phyloP scores from a whole-genome alignment of 1,139 yeast species.

The Debaryomyces nepalensis region DNA sequence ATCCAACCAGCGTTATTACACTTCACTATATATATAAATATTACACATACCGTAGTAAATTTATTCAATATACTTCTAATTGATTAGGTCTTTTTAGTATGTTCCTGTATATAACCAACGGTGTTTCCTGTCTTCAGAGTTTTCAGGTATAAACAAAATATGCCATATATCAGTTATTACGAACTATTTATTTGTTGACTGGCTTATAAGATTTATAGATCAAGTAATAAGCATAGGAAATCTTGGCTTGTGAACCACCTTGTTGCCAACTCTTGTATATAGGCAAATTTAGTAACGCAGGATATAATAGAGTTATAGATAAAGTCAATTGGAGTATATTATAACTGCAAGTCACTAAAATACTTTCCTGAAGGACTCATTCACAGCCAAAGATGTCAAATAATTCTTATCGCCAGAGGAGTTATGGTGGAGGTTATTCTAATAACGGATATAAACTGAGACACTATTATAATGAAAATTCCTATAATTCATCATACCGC shows the following conservation, averaged over 20 bases:
- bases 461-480: constrained; percentile 11
- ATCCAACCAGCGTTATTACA: not conserved
- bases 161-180: not conserved
- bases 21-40: constrained; percentile 5
- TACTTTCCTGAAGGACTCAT: not conserved
- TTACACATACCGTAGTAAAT: not conserved
- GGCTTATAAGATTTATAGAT: not conserved
- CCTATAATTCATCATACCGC: constrained; percentile 2
- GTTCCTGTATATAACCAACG: constrained; percentile 2
- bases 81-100: not conserved
- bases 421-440: constrained; percentile 18
- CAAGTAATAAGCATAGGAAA: not conserved
- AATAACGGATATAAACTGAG: constrained; percentile 15
- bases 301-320: constrained; percentile 8
- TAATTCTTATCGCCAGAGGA: constrained; percentile 20
- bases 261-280: constrained; percentile 3
- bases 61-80: constrained; percentile 3
- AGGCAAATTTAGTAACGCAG: constrained; percentile 3
- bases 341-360: constrained; percentile 1
- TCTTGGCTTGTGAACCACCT: not conserved
- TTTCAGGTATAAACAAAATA: constrained; percentile 9
- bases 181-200: constrained; percentile 1
- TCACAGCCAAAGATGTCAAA: constrained; percentile 18
- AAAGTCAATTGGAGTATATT: constrained; percentile 1
- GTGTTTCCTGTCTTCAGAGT: not conserved